Evolutionary conservation across 208 protist species (phyloP).

Genomic region (Leishmania turanica): DNA sequence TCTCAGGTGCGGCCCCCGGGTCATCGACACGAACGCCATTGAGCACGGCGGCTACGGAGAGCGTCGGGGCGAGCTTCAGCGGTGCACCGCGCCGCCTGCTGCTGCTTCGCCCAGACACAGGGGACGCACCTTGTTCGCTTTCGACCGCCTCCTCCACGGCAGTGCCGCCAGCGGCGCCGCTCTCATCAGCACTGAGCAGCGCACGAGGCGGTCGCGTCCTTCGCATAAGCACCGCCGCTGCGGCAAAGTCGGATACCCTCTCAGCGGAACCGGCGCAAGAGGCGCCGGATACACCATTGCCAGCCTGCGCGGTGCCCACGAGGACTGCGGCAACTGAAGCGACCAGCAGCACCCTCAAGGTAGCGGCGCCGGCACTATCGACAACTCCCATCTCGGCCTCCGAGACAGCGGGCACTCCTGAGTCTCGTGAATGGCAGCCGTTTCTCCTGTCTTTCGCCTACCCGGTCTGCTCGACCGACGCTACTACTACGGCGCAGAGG

Average conservation of each 20-base stretch:
- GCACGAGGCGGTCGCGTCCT: conserved; percentile 2
- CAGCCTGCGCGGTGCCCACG: neutral
- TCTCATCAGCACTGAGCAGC: neutral
- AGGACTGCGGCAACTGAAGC: neutral
- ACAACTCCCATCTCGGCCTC: neutral
- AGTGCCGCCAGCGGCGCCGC: neutral
- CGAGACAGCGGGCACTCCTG: neutral
- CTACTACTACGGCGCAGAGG: neutral
- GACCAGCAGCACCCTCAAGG: neutral
- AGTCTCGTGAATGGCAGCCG: conserved; percentile 2
- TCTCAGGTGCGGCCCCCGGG: neutral
- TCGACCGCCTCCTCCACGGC: neutral
- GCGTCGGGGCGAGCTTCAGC: neutral
- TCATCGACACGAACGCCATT: neutral
- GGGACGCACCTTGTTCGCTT: neutral
- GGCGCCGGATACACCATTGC: neutral
- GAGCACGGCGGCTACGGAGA: neutral
- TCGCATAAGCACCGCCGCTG: neutral
- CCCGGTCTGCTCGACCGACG: neutral
- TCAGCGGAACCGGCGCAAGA: neutral
- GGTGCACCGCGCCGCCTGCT: conserved; percentile 1
- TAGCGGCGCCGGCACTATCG: neutral
- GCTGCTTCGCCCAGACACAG: conserved; percentile 3
- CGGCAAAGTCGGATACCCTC: neutral
- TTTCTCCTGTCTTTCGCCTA: conserved; percentile 8